Conservation (phyloP, 1,139 yeast species). For the Candida sp. region DNA sequence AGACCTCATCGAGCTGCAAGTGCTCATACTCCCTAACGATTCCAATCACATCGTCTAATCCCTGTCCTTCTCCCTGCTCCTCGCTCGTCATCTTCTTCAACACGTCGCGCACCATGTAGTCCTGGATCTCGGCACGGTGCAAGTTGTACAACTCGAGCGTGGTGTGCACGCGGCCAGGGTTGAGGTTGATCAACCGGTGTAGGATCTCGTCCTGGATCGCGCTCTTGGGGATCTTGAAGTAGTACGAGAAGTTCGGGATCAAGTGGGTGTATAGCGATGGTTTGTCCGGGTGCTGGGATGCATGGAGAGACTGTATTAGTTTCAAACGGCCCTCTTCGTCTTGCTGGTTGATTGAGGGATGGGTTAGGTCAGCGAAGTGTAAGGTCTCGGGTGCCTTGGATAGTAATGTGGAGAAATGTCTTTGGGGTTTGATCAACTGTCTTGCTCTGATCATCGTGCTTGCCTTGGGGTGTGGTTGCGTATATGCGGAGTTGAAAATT, state of each 20-base stretch:
- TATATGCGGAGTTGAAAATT: too few relatives aligned
- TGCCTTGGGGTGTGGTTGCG: not conserved
- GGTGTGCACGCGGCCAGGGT: constrained; percentile 46
- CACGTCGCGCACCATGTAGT: constrained; percentile 19
- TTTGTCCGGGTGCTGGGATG: constrained; percentile 14
- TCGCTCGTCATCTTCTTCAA: constrained; percentile 26
- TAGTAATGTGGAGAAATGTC: constrained; percentile 17
- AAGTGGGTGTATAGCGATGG: constrained; percentile 13
- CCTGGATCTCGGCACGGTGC: constrained; percentile 18
- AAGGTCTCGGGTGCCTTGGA: constrained; percentile 17
- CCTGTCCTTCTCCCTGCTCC: constrained; percentile 10
- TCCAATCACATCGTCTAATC: constrained; percentile 8
- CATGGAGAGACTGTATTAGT: constrained; percentile 13
- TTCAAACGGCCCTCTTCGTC: constrained; percentile 12
- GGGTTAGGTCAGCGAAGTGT: constrained; percentile 6
- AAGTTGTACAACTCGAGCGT: constrained; percentile 37
- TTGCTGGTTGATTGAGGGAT: constrained; percentile 10
- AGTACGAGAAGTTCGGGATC: constrained; percentile 37
- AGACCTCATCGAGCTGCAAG: not conserved
- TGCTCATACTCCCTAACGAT: constrained; percentile 10
- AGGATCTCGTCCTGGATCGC: constrained; percentile 19
- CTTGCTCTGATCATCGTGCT: not conserved
- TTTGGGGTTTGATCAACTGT: not conserved
- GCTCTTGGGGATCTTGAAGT: constrained; percentile 19
- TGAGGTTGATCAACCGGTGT: constrained; percentile 29